Evolutionary conservation across 805 yeast species (phyloP), one percentile per base, ranked within the genome.

Genomic region (Monosporozyma servazzii): DNA sequence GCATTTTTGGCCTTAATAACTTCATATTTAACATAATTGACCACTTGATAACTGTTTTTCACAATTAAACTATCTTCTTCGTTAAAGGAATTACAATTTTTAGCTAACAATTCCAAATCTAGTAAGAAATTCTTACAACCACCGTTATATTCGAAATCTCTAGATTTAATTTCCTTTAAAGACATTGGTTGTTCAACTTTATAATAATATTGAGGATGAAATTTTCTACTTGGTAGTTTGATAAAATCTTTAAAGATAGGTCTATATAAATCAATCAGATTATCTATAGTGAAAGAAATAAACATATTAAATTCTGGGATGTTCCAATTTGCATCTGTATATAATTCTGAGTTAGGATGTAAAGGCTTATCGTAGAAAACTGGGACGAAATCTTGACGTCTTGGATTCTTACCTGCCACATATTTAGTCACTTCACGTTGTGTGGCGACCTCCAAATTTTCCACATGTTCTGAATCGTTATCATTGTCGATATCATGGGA

Each of bases 131-230:
- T 75, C 77, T 41, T 69, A 43, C 46, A 59, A 23, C 59, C 72
- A 52, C 48, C 58, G 13, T 53, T 52, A 30, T 53, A 58, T 48
- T 64, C 63, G 52, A 75, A 74, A 41, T 64, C 64, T 44, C 69
- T 63, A 9, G 66, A 58, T 53, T 75, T 75, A 53, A 88, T 81
- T 66, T 86, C 91, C 51, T 78, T 74, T 11, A 88, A 65, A 0
- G 95, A 83, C 2, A 86, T 79, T 2, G 96, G 95, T 21, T 69
- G 69, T 49, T 72, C 68, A 45, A 87, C 80, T 50, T 80, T 71
- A 52, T 78, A 76, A 63, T 83, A 87, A 65, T 88, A 89, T 63
- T 88, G 95, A 0, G 96, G 89, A 61, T 86, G 88, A 45, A 78
- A 68, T 62, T 83, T 81, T 57, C 81, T 79, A 25, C 85, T 76